A percentile compares a stretch with the other conserved stretches of the same genome.
phyloP scores from a whole-genome alignment of 805 yeast species.

The Candida glaebosa region DNA sequence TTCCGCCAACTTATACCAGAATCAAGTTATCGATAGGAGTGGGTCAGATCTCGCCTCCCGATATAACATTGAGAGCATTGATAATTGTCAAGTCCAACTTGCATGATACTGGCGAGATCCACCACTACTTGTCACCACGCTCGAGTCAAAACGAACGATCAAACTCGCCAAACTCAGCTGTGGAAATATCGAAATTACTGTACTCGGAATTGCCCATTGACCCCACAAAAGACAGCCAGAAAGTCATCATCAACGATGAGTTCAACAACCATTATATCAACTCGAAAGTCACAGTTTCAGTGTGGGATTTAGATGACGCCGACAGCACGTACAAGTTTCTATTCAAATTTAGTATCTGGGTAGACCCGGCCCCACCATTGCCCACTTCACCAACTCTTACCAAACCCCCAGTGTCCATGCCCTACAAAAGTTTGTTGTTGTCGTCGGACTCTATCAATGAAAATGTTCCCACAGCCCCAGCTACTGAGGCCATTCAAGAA shows the following conservation, averaged over 20 bases:
- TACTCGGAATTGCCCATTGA: slow-evolving; percentile 26
- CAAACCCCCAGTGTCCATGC: no score
- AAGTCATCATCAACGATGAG: slow-evolving; percentile 25
- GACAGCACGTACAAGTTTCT: slow-evolving; percentile 13
- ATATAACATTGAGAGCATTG: slow-evolving; percentile 15
- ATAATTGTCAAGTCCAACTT: slow-evolving; percentile 28
- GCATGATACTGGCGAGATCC: slow-evolving; percentile 9
- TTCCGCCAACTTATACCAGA: slow-evolving; percentile 19
- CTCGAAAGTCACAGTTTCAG: slow-evolving; percentile 18
- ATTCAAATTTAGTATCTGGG: slow-evolving; percentile 27
- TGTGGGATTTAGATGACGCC: slow-evolving; percentile 22
- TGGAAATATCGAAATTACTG: slow-evolving; percentile 28
- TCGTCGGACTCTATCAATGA: background rate
- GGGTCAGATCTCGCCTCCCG: background rate
- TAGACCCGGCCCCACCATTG: slow-evolving; percentile 11
- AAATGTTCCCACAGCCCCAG: background rate
- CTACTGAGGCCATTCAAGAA: no score
- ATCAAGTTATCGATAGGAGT: slow-evolving; percentile 27
- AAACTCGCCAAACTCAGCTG: slow-evolving; percentile 4
- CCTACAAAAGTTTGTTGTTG: no score
- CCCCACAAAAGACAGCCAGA: slow-evolving; percentile 13
- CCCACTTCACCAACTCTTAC: no score
- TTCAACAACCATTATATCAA: slow-evolving; percentile 14
- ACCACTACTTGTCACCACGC: slow-evolving; percentile 5
- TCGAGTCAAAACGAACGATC: slow-evolving; percentile 3